Evolutionary conservation across 2,329 filamentous ascomycete genomes (phyloP).

Genomic region (Bisporella sp.): DNA sequence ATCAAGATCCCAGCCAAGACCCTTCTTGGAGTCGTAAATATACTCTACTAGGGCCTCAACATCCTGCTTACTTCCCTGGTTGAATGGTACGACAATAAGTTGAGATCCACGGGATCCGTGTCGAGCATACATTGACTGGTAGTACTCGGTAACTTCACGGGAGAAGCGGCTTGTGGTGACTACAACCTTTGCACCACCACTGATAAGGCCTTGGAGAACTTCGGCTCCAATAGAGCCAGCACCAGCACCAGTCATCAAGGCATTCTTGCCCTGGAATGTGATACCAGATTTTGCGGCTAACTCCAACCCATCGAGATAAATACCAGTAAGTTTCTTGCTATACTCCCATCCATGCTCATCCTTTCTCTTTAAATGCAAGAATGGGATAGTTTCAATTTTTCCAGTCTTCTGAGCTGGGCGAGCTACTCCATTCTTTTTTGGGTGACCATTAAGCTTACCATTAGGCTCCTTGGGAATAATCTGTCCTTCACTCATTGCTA

Average conservation of each 20-base stretch:
- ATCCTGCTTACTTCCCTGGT: constrained; percentile 97
- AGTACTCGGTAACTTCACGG: constrained; percentile 96
- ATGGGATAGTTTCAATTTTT: constrained; percentile 95
- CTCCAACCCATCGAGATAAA: constrained; percentile 89
- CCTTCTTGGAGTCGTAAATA: constrained; percentile 94
- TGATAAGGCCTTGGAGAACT: constrained; percentile 91
- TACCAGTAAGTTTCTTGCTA: constrained; percentile 93
- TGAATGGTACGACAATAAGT: constrained; percentile 97
- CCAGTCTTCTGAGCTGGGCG: constrained; percentile 57
- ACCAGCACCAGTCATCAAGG: constrained; percentile 95
- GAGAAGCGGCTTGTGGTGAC: constrained; percentile 97
- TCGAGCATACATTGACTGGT: constrained; percentile 96
- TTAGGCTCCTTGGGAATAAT: constrained; percentile 77
- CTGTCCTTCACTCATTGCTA: constrained; percentile 97
- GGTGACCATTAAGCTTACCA: constrained; percentile 45
- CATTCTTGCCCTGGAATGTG: constrained; percentile 90
- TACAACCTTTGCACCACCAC: constrained; percentile 91
- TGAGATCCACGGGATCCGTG: constrained; percentile 92
- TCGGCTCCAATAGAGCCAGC: constrained; percentile 97
- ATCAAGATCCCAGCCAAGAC: constrained; percentile 96
- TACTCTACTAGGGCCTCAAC: constrained; percentile 91
- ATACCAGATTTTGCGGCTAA: constrained; percentile 81
- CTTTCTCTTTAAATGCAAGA: constrained; percentile 94
- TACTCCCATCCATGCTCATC: constrained; percentile 95
- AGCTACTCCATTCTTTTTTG: constrained; percentile 44